Evolutionary conservation across 192 early-diverging fungal species (phyloP).

Genomic region (Backusella morwellensis): DNA sequence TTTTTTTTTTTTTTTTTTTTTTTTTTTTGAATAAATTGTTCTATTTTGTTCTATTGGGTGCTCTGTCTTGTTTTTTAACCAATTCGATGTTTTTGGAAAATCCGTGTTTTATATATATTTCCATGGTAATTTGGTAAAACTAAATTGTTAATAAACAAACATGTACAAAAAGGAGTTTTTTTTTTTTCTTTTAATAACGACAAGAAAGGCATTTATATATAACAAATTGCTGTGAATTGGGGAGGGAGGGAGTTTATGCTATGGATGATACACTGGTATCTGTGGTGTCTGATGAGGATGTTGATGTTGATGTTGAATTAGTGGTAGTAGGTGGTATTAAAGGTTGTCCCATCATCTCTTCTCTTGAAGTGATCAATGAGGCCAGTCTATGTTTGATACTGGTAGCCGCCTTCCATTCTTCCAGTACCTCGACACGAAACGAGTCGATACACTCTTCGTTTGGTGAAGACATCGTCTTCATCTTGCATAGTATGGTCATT

Average conservation of each 20-base stretch:
- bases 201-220: background rate
- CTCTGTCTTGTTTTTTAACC: background rate
- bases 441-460: slow-evolving; percentile 21
- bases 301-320: background rate
- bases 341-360: background rate
- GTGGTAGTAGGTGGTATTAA: background rate
- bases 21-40: background rate
- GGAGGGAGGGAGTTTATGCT: background rate
- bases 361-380: background rate
- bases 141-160: too few species aligned
- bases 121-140: background rate
- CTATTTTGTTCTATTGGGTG: too few species aligned
- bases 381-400: slow-evolving; percentile 15
- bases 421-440: slow-evolving; percentile 22
- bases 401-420: slow-evolving; percentile 20
- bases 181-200: too few species aligned
- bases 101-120: background rate
- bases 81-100: background rate
- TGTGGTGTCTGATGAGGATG: background rate
- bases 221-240: too few species aligned
- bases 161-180: too few species aligned
- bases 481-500: slow-evolving; percentile 19
- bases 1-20: background rate
- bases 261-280: background rate
- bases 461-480: slow-evolving; percentile 2